phyloP scores from a whole-genome alignment of 257 asterid species.

The Leptodermis oblonga region DNA sequence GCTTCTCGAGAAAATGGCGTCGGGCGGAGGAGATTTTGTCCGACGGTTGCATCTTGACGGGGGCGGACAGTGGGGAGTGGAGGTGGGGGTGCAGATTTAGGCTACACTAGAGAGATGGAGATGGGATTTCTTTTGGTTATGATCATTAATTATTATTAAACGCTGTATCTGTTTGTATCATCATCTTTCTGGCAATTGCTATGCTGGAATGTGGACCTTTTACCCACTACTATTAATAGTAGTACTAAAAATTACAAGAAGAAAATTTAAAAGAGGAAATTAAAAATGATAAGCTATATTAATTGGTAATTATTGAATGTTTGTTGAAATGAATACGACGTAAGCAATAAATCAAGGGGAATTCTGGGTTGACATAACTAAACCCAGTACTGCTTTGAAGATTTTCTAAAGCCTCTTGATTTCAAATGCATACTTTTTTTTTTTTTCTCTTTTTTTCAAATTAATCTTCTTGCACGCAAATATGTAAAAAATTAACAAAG shows the following conservation, averaged over 20 bases:
- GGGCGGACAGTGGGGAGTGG: background rate
- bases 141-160: background rate
- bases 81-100: background rate
- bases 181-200: background rate
- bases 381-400: no score
- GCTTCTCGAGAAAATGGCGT: conserved; percentile 9
- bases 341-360: no score
- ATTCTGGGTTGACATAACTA: no score
- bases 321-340: no score
- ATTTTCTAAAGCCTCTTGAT: no score
- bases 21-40: background rate
- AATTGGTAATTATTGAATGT: no score
- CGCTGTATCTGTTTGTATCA: background rate
- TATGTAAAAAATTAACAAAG: no score
- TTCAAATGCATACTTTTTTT: no score
- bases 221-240: background rate
- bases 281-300: no score
- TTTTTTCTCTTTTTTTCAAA: no score
- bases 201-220: background rate
- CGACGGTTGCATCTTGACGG: background rate
- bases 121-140: background rate
- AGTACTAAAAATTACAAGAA: no score
- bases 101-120: background rate
- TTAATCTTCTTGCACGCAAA: no score
- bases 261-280: background rate